Percentiles rank a stretch among this genome's conserved stretches.
phyloP scores from a whole-genome alignment of 1,139 yeast genomes.

The Meyerozyma guilliermondii region DNA sequence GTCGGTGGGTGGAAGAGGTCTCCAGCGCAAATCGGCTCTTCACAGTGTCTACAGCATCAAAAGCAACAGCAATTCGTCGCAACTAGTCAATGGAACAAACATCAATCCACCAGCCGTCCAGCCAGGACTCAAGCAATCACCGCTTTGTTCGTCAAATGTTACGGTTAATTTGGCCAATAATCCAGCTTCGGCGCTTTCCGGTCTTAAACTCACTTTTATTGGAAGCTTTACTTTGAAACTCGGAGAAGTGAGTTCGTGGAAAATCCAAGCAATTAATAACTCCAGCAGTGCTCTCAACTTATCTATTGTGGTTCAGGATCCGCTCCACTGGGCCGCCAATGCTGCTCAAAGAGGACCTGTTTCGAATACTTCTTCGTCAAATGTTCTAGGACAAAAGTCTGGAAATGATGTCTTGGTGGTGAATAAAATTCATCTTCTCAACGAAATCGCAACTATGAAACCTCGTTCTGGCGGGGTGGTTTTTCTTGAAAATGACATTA shows the following conservation, averaged over 20 bases:
- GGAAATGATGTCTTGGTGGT: constrained; percentile 16
- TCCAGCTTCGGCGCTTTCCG: constrained; percentile 31
- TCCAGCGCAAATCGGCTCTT: neutral
- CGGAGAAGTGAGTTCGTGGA: constrained; percentile 62
- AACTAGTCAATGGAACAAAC: neutral
- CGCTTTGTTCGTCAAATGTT: constrained; percentile 33
- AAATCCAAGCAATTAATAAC: constrained; percentile 62
- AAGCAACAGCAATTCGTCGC: neutral
- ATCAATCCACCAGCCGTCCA: neutral
- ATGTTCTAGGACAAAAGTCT: constrained; percentile 8
- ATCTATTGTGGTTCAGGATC: constrained; percentile 32
- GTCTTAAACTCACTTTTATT: constrained; percentile 55
- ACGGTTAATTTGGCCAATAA: constrained; percentile 38
- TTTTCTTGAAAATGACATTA: constrained; percentile 59
- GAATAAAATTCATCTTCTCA: constrained; percentile 21
- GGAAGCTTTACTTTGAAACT: constrained; percentile 59
- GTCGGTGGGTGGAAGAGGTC: constrained; percentile 9
- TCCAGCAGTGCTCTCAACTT: constrained; percentile 43
- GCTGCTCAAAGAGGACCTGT: constrained; percentile 6
- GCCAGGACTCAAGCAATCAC: neutral
- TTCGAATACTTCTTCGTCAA: constrained; percentile 14
- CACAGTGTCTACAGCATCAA: neutral
- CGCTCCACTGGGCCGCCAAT: constrained; percentile 18
- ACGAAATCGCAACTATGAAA: constrained; percentile 32
- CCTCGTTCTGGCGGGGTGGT: constrained; percentile 45